Percentiles rank a stretch among this genome's conserved stretches.
phyloP scores from a whole-genome alignment of 176 grass and related monocot genomes.

The Oryza meyeriana region DNA sequence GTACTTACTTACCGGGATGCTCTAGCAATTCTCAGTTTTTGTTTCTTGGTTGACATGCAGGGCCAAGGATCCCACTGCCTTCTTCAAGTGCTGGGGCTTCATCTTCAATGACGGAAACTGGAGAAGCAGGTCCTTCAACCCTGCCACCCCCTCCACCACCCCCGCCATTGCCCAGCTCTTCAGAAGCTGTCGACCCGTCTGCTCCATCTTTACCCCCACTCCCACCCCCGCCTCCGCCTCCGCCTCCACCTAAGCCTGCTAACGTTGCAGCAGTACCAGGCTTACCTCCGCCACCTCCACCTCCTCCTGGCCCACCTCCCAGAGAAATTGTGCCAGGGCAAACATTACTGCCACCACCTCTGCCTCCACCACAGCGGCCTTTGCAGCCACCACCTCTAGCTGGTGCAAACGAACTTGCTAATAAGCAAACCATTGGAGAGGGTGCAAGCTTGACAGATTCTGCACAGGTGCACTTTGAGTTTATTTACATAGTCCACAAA shows the following conservation, averaged over 20 bases:
- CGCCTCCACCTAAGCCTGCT: conserved; percentile 48
- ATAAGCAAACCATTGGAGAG: conserved; percentile 38
- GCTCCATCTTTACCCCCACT: conserved; percentile 50
- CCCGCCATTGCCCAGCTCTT: conserved; percentile 57
- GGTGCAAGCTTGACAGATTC: conserved; percentile 38
- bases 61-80: conserved; percentile 68
- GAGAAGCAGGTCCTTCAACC: conserved; percentile 66
- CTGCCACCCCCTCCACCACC: conserved; percentile 70
- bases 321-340: conserved; percentile 54
- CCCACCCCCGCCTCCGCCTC: conserved; percentile 48
- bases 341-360: conserved; percentile 53
- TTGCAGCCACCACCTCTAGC: conserved; percentile 44
- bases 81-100: conserved; percentile 50
- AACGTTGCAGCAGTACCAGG: conserved; percentile 28
- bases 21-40: conserved; percentile 26
- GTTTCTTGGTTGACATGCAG: conserved; percentile 44
- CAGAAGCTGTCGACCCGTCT: conserved; percentile 53
- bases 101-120: conserved; percentile 63
- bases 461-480: conserved; percentile 42
- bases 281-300: conserved; percentile 68
- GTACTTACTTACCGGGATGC: not conserved
- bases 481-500: not conserved
- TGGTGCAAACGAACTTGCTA: conserved; percentile 40
- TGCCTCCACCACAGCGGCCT: conserved; percentile 58
- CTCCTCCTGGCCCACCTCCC: conserved; percentile 66